Evolutionary conservation across 1,139 yeast species (phyloP).

Genomic region (Pneumocystis canis): DNA sequence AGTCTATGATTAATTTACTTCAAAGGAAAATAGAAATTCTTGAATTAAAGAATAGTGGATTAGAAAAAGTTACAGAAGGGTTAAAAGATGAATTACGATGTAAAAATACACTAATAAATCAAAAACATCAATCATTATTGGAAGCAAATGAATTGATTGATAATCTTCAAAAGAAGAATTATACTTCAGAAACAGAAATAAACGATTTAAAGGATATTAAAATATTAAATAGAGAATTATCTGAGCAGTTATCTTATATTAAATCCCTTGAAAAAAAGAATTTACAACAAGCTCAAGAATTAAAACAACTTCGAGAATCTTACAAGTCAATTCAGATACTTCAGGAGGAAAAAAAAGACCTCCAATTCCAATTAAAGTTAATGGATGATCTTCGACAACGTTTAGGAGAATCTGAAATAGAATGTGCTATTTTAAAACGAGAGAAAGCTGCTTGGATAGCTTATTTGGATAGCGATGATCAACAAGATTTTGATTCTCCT

Average conservation of each 20-base stretch:
- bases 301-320: constrained; percentile 30
- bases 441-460: constrained; percentile 29
- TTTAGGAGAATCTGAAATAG: constrained; percentile 38
- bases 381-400: constrained; percentile 35
- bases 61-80: constrained; percentile 15
- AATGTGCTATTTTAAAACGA: constrained; percentile 35
- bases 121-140: constrained; percentile 4
- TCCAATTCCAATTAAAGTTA: constrained; percentile 31
- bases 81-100: constrained; percentile 5
- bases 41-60: constrained; percentile 14
- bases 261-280: constrained; percentile 40
- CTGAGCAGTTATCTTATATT: constrained; percentile 43
- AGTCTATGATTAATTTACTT: background rate
- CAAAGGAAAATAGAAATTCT: constrained; percentile 7
- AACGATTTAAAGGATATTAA: constrained; percentile 24
- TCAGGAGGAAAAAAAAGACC: constrained; percentile 34
- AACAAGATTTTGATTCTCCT: constrained; percentile 14
- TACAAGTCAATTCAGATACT: constrained; percentile 37
- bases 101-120: background rate
- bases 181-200: constrained; percentile 26
- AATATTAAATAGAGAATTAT: constrained; percentile 38
- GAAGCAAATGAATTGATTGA: constrained; percentile 11
- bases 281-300: constrained; percentile 34
- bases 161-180: constrained; percentile 25
- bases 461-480: constrained; percentile 20